These are phyloP conservation scores for Aspergillus neoniger DNA, from an alignment of 2,329 filamentous ascomycete genomes.

Conservation along the genomic window DNA sequence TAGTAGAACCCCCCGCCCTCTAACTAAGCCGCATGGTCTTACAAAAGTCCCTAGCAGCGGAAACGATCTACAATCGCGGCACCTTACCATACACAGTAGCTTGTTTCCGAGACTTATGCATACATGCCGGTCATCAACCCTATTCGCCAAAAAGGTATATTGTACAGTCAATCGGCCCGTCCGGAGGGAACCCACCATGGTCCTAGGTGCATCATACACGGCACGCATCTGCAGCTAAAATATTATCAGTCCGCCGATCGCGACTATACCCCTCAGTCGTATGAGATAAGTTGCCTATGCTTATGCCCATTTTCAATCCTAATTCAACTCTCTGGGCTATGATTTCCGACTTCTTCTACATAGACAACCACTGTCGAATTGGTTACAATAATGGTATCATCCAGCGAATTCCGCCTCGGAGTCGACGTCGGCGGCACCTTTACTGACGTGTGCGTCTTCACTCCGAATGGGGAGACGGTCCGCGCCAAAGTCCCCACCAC, in stretches of 20 bases:
- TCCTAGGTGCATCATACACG: neutral
- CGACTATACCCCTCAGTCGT: neutral
- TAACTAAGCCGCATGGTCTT: no score
- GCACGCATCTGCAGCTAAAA: neutral
- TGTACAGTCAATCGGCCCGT: no score
- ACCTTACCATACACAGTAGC: no score
- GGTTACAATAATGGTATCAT: neutral
- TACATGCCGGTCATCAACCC: no score
- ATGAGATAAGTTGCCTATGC: neutral
- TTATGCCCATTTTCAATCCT: no score
- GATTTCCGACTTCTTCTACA: neutral
- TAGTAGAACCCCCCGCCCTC: no score
- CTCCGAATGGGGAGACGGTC: constrained; percentile 46
- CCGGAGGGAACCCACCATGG: neutral
- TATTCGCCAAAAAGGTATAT: no score
- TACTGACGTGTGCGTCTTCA: constrained; percentile 52
- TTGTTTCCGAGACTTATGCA: no score
- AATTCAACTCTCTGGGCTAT: neutral
- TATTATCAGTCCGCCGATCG: neutral
- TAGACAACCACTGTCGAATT: neutral
- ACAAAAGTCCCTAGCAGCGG: no score
- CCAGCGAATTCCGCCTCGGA: constrained; percentile 22
- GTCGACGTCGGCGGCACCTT: constrained; percentile 46
- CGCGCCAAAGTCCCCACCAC: constrained; percentile 52
- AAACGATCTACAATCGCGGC: no score